Evolutionary conservation across 2,329 filamentous ascomycete genomes (phyloP).

Genomic region (Venturia pyrina): DNA sequence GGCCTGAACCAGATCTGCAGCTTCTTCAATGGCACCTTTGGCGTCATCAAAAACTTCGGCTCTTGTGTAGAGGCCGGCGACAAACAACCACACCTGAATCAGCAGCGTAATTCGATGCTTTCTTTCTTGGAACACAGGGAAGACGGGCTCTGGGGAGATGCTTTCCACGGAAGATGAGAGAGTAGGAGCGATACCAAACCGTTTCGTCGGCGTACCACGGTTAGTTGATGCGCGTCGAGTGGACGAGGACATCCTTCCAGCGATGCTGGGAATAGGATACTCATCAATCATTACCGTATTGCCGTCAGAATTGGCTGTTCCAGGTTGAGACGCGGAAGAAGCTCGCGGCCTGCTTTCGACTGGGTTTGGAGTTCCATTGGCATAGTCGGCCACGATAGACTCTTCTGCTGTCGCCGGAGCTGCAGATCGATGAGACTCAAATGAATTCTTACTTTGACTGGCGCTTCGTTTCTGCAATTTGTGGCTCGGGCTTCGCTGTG

Average conservation of each 20-base stretch:
- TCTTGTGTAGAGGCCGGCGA: constrained; percentile 77
- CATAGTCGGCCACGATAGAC: constrained; percentile 1
- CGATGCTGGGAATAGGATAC: not conserved
- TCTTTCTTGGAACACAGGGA: constrained; percentile 40
- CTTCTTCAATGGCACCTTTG: constrained; percentile 70
- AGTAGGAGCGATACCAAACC: constrained; percentile 34
- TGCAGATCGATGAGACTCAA: constrained; percentile 3
- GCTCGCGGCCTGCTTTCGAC: not conserved
- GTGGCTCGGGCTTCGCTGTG: not conserved
- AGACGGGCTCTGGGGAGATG: constrained; percentile 33
- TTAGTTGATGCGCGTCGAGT: constrained; percentile 24
- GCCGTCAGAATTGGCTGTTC: not conserved
- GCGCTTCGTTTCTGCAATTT: constrained; percentile 10
- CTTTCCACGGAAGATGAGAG: constrained; percentile 17
- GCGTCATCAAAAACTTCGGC: constrained; percentile 73
- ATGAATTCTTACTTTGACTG: constrained; percentile 5
- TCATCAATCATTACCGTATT: not conserved
- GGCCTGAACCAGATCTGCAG: constrained; percentile 60
- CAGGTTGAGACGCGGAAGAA: not conserved
- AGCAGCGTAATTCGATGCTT: constrained; percentile 50
- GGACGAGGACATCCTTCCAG: constrained; percentile 21
- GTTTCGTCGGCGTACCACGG: constrained; percentile 29
- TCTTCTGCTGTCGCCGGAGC: not conserved
- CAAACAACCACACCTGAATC: constrained; percentile 79
- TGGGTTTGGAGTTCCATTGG: not conserved